phyloP scores from a whole-genome alignment of 2,329 filamentous ascomycete species.

The Hypoxylon rubiginosum region DNA sequence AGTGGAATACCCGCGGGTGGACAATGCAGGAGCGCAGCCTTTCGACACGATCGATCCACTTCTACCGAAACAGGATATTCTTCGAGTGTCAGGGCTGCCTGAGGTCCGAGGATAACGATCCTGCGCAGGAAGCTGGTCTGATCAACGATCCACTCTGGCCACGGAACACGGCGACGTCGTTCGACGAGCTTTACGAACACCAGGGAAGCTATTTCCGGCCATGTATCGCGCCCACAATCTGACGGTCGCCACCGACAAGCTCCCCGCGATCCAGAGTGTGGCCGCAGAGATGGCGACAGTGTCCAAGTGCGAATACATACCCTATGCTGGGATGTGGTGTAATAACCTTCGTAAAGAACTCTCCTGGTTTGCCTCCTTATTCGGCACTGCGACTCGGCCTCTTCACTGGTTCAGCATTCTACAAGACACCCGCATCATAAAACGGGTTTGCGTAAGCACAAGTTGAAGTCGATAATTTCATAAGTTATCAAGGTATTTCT shows the following conservation, averaged over 20 bases:
- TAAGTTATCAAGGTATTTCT: too few species aligned
- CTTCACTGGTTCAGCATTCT: too few species aligned
- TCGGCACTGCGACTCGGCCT: constrained; percentile 13
- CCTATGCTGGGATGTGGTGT: constrained; percentile 35
- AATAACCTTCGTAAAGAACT: constrained; percentile 30
- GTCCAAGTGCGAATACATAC: constrained; percentile 28
- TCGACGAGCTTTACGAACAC: constrained; percentile 16
- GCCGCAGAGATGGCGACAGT: constrained; percentile 31
- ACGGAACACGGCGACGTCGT: constrained; percentile 3
- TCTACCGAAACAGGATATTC: constrained; percentile 39
- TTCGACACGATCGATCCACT: constrained; percentile 38
- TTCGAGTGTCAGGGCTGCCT: constrained; percentile 37
- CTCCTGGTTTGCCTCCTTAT: constrained; percentile 22
- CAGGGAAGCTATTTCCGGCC: constrained; percentile 33
- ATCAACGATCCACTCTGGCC: constrained; percentile 34
- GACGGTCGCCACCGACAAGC: constrained; percentile 29
- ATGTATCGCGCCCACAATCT: constrained; percentile 32
- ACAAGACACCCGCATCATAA: too few species aligned
- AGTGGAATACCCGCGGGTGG: constrained; percentile 40
- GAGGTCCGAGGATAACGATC: constrained; percentile 38
- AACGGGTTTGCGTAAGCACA: too few species aligned
- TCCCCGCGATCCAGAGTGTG: constrained; percentile 38
- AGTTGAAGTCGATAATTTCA: too few species aligned
- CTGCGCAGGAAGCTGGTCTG: constrained; percentile 24
- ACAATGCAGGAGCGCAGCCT: constrained; percentile 43